Evolutionary conservation across 176 grass and related monocot genomes (phyloP), one percentile per base, ranked within the genome.

Genomic region (Ensete ventricosum): DNA sequence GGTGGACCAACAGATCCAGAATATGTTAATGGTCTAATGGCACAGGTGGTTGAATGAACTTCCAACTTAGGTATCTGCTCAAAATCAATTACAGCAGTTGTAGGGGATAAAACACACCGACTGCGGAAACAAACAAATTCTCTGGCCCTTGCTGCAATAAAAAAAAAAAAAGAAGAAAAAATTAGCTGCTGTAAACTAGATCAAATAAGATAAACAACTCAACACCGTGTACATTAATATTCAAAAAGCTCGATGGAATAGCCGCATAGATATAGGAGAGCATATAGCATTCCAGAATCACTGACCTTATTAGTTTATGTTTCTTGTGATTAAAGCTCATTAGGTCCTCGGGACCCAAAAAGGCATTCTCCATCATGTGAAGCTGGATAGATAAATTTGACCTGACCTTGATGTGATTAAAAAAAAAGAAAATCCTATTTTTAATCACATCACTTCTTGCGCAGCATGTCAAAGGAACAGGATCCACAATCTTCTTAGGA

Each of bases 51-150:
- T 21, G 53, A 70, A 49, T 57, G 64, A 79, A 65, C 64, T 69
- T 70, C 65, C 26, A 79, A 52, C 26, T 65, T 48, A 79, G 21
- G 52, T 20, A 70, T 55, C 6, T 13, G 49, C 64, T 69, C 64
- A 53, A 69, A 52, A 57, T 78, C 50, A 69, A 53, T n/a, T 22
- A 79, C 64, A 79, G 24, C 10, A n/a, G 77, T 65, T 21, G 65
- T 49, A 27, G 65, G 64, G 14, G 77, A 69, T 79, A 69, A 14
- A 43, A 79, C 53, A 69, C 77, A 69, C 1, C 49, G 77, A 48
- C 20, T 22, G 23, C 29, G 77, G 52, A 79, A 50, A 57, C 14
- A 69, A 43, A 79, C 65, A 21, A 53, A 79, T 26, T 70, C 65
- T 69, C 64, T 79, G 16, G 65, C 53, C 65, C 43, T 70, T 43